Evolutionary conservation across 2,329 filamentous ascomycete genomes (phyloP).

Genomic region (Saccharata proteae): DNA sequence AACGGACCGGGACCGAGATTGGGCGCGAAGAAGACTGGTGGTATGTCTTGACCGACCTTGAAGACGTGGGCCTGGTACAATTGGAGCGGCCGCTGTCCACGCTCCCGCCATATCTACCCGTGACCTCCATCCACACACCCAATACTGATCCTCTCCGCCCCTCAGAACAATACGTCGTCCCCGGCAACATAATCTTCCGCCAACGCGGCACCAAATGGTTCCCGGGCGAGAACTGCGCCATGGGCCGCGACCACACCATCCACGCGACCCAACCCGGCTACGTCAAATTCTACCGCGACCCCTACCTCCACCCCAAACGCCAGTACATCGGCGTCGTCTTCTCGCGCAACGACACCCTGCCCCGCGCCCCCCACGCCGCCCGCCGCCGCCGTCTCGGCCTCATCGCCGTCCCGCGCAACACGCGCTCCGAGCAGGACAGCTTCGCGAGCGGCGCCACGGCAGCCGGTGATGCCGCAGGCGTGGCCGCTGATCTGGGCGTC

Average conservation of each 20-base stretch:
- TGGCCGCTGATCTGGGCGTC: conserved; percentile 12
- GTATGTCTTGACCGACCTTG: conserved; percentile 34
- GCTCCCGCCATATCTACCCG: not conserved
- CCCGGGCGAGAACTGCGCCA: conserved; percentile 86
- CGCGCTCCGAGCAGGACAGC: conserved; percentile 12
- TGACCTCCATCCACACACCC: conserved; percentile 1
- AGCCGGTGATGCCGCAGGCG: conserved; percentile 1
- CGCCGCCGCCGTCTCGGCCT: conserved; percentile 67
- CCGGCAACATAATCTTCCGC: conserved; percentile 96
- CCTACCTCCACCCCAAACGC: conserved; percentile 65
- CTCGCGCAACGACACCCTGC: conserved; percentile 67
- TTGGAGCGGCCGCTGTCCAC: not conserved
- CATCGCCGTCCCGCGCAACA: conserved; percentile 36
- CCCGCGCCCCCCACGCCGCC: conserved; percentile 61
- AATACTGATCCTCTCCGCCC: not conserved
- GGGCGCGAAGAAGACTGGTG: conserved; percentile 85
- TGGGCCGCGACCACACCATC: conserved; percentile 94
- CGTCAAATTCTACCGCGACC: conserved; percentile 94
- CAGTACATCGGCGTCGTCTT: conserved; percentile 94
- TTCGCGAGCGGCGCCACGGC: not conserved
- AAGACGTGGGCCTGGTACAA: not conserved
- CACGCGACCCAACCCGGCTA: conserved; percentile 76
- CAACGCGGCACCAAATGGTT: conserved; percentile 92
- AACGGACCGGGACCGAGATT: conserved; percentile 72
- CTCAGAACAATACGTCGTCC: conserved; percentile 79